Evolutionary conservation across 495 filamentous ascomycete genomes (phyloP).

Genomic region (Bacidia rubella): DNA sequence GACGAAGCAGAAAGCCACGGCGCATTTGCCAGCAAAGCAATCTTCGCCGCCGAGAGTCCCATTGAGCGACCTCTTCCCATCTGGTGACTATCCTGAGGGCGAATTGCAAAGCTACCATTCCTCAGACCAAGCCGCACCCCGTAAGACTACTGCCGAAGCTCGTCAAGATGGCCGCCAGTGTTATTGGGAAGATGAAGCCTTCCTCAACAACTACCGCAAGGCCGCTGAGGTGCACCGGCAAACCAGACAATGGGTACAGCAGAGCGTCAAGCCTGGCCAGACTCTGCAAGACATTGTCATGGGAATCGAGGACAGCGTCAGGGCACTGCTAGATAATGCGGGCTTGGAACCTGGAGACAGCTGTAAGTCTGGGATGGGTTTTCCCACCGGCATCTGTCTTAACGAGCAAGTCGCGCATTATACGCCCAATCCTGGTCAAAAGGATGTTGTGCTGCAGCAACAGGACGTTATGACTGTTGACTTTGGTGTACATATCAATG

Average conservation of each 20-base stretch:
- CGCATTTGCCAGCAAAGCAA: conserved; percentile 26
- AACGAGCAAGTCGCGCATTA: conserved; percentile 86
- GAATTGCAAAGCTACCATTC: conserved; percentile 36
- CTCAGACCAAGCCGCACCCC: conserved; percentile 42
- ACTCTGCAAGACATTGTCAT: conserved; percentile 70
- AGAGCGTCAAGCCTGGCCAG: conserved; percentile 69
- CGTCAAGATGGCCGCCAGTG: neutral
- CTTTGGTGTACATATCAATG: conserved; percentile 83
- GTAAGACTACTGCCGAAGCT: neutral
- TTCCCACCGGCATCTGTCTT: conserved; percentile 74
- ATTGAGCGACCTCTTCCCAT: conserved; percentile 37
- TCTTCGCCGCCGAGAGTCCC: conserved; percentile 41
- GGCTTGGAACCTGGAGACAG: conserved; percentile 71
- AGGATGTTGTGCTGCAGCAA: conserved; percentile 56
- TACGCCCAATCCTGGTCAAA: conserved; percentile 83
- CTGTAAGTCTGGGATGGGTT: conserved; percentile 70
- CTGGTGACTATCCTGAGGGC: conserved; percentile 37
- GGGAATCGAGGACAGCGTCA: conserved; percentile 73
- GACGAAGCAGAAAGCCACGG: conserved; percentile 35
- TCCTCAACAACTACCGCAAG: conserved; percentile 74
- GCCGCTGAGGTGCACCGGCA: conserved; percentile 82
- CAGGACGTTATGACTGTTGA: conserved; percentile 90
- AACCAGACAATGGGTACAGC: conserved; percentile 70
- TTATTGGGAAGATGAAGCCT: conserved; percentile 51
- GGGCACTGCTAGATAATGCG: conserved; percentile 62